Evolutionary conservation across 106 monocot genomes (phyloP), one percentile per base, ranked within the genome.

Genomic region (Alisma plantagoaquatica): DNA sequence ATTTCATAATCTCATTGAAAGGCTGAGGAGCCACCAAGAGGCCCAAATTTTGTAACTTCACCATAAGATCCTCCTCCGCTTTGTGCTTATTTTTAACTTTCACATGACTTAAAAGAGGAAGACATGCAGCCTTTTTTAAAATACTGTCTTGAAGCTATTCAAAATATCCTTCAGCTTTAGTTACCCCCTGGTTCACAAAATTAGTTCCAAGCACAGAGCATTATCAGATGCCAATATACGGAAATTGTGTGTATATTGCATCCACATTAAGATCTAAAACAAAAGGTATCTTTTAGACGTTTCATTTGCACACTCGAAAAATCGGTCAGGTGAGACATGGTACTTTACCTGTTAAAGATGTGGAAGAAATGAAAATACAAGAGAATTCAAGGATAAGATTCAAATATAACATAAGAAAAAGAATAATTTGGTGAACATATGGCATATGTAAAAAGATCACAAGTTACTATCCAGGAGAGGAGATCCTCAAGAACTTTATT

Each of bases 1-100:
- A 68, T 56, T 92, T 92, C 82, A 92, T 82, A 68, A 87, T 92
- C 67, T 87, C 92, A 67, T 77, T 77, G 60, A 71, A 92, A 42
- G 68, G 82, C 28, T 77, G 71, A 70, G 70, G 71, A 69, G 51
- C 49, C 35, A 75, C 77, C 15, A 66, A 38, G n/a, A 79, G 25
- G 24, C 82, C 82, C 41, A 51, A 45, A 12, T 51, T 80, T 52
- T 66, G 67, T 46, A 86, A 38, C 56, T 64, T 70, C 20, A 23
- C 33, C 77, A 82, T 69, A 23, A 87, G 62, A 27, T n/a, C n/a
- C n/a, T 60, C 46, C 59, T 92, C 92, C 22, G 92, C 78, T 61
- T 77, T 73, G n/a, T 56, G 31, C 17, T 74, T 19, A 42, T 83
- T 51, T 32, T 58, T 73, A 60, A 19, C 53, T 42, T 76, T 78